phyloP scores from a whole-genome alignment of 2,329 filamentous ascomycete species.

The Thielaviopsis euricoi region DNA sequence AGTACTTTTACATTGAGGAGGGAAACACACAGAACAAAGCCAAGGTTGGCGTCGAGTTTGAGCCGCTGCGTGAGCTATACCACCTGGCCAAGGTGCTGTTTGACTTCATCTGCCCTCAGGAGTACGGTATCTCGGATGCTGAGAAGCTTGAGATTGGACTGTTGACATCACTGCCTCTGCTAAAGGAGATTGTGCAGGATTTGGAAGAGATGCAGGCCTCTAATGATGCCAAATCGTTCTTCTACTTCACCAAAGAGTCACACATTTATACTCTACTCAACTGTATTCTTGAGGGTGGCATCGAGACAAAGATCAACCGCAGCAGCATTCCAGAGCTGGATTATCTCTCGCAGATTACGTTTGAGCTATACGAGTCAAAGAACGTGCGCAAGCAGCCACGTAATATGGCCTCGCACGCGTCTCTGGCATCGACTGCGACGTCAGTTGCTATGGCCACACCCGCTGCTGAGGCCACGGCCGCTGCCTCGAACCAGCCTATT shows the following conservation, averaged over 20 bases:
- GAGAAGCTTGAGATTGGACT: slow-evolving; percentile 98
- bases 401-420: slow-evolving; percentile 18
- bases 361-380: slow-evolving; percentile 92
- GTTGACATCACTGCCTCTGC: slow-evolving; percentile 76
- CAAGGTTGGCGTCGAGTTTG: slow-evolving; percentile 70
- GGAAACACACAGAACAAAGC: slow-evolving; percentile 58
- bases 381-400: slow-evolving; percentile 35
- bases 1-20: slow-evolving; percentile 84
- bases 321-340: slow-evolving; percentile 93
- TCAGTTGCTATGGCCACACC: background rate
- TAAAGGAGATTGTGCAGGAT: slow-evolving; percentile 94
- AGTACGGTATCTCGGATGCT: slow-evolving; percentile 88
- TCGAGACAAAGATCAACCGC: slow-evolving; percentile 91
- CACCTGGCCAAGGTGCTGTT: slow-evolving; percentile 88
- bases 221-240: slow-evolving; percentile 84
- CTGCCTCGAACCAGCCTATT: background rate
- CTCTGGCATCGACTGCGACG: background rate
- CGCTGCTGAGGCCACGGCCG: background rate
- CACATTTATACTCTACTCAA: slow-evolving; percentile 98
- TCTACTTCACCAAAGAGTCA: slow-evolving; percentile 98
- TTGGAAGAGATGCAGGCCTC: slow-evolving; percentile 94
- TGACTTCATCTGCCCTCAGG: slow-evolving; percentile 95
- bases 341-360: slow-evolving; percentile 94
- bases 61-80: slow-evolving; percentile 84
- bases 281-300: slow-evolving; percentile 90